Percentiles rank a stretch among this genome's conserved stretches.
These are phyloP conservation scores for Geosmithia flava DNA, from an alignment of 2,329 filamentous ascomycete species.

Conservation along the genomic window DNA sequence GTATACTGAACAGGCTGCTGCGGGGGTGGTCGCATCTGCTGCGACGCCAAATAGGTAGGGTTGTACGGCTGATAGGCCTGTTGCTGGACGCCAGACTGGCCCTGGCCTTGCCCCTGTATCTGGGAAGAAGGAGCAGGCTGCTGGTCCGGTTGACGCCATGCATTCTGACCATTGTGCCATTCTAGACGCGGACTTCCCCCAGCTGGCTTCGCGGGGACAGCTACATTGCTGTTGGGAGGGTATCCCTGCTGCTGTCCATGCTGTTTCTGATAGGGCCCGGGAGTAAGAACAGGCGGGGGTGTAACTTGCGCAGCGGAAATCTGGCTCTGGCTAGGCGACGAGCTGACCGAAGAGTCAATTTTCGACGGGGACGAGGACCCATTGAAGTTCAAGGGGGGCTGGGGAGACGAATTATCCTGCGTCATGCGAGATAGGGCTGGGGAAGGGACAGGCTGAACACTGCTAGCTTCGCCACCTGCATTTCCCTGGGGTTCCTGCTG, in stretches of 20 bases:
- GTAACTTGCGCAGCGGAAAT: neutral
- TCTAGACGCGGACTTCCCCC: neutral
- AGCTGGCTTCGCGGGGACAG: neutral
- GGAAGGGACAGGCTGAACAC: neutral
- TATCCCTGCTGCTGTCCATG: neutral
- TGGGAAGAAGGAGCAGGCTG: neutral
- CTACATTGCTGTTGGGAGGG: neutral
- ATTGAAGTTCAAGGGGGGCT: neutral
- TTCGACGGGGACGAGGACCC: neutral
- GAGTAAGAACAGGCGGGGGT: neutral
- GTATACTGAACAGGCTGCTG: neutral
- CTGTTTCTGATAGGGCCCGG: neutral
- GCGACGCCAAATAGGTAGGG: neutral
- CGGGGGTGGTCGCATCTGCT: neutral
- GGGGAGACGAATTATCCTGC: neutral
- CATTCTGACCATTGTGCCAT: neutral
- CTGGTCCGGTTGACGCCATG: neutral
- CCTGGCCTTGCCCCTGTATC: too few species aligned
- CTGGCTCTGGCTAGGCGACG: neutral
- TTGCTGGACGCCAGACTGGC: too few species aligned
- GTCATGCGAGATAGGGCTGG: neutral
- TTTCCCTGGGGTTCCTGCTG: too few species aligned
- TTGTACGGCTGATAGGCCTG: neutral
- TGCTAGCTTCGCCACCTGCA: neutral
- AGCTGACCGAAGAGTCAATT: neutral